phyloP scores from a whole-genome alignment of 2,329 filamentous ascomycete species.

The Laburnicola sp. region DNA sequence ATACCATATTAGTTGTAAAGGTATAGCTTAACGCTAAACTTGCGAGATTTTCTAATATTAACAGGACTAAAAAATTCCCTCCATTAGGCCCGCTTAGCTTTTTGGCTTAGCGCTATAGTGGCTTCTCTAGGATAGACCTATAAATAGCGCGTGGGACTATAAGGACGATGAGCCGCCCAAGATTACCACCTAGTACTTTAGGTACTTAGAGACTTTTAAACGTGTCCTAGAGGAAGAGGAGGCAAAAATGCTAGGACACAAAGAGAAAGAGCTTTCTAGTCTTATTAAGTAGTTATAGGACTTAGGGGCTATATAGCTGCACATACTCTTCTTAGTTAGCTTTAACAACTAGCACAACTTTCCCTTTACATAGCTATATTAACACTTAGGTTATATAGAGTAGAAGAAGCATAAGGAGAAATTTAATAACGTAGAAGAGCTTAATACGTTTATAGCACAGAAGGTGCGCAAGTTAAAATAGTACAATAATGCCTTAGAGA shows the following conservation, averaged over 20 bases:
- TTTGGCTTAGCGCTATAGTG: conserved; percentile 45
- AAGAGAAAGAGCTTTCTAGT: conserved; percentile 35
- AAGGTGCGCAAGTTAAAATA: too few relatives aligned
- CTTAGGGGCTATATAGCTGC: conserved; percentile 39
- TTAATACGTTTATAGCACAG: too few relatives aligned
- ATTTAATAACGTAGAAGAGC: too few relatives aligned
- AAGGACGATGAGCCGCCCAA: conserved; percentile 23
- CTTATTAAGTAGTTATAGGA: conserved; percentile 41
- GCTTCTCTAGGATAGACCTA: conserved; percentile 30
- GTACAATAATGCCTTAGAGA: too few relatives aligned
- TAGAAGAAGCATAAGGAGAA: too few relatives aligned
- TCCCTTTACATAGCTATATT: too few relatives aligned
- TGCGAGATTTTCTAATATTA: too few relatives aligned
- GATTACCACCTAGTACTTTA: conserved; percentile 31
- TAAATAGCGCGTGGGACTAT: conserved; percentile 34
- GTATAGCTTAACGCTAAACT: too few relatives aligned
- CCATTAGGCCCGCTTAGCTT: conserved; percentile 44
- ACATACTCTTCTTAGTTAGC: too few relatives aligned
- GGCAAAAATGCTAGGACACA: conserved; percentile 25
- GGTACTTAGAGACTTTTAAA: conserved; percentile 36
- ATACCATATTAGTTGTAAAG: too few relatives aligned
- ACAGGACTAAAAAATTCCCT: conserved; percentile 19
- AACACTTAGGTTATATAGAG: too few relatives aligned
- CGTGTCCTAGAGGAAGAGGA: conserved; percentile 41
- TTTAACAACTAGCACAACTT: too few relatives aligned